Evolutionary conservation across 305 asterid genomes (phyloP).

Genomic region (Fraxinus velutina): DNA sequence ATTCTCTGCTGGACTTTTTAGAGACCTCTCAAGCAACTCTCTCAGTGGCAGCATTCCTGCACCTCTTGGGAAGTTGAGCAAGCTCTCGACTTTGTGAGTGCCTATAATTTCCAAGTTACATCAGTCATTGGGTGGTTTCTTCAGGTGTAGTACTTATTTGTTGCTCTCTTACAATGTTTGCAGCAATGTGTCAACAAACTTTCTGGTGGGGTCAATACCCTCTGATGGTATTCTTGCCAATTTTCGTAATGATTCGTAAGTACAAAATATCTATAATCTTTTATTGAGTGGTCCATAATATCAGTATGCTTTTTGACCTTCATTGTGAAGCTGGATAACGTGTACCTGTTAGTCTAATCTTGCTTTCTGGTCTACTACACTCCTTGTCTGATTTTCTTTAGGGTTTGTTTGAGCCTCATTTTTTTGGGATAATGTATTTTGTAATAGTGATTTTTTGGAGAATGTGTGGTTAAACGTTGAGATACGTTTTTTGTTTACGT

Average conservation of each 20-base stretch:
- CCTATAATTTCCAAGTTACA: conserved; percentile 19
- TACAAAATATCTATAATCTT: conserved; percentile 12
- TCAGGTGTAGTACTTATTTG: conserved; percentile 24
- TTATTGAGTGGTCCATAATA: not conserved
- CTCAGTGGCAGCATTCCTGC: conserved; percentile 88
- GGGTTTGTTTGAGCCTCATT: not conserved
- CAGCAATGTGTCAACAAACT: conserved; percentile 90
- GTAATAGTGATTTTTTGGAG: not conserved
- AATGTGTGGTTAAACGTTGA: not conserved
- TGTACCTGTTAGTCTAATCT: not conserved
- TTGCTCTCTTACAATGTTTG: conserved; percentile 34
- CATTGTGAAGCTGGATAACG: not conserved
- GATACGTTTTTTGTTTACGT: not conserved
- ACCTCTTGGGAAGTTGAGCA: conserved; percentile 80
- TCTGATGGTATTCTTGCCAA: conserved; percentile 74
- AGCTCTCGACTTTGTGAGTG: conserved; percentile 76
- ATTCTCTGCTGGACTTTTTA: conserved; percentile 32
- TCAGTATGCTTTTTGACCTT: conserved; percentile 13
- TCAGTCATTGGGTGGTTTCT: conserved; percentile 6
- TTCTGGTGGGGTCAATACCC: conserved; percentile 85
- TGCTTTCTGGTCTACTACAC: not conserved
- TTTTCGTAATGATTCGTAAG: conserved; percentile 78
- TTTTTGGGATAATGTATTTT: not conserved
- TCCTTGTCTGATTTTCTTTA: not conserved
- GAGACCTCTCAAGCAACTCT: conserved; percentile 98